Evolutionary conservation across 2,329 filamentous ascomycete genomes (phyloP).

Genomic region (Pseudodiploospora longispora): DNA sequence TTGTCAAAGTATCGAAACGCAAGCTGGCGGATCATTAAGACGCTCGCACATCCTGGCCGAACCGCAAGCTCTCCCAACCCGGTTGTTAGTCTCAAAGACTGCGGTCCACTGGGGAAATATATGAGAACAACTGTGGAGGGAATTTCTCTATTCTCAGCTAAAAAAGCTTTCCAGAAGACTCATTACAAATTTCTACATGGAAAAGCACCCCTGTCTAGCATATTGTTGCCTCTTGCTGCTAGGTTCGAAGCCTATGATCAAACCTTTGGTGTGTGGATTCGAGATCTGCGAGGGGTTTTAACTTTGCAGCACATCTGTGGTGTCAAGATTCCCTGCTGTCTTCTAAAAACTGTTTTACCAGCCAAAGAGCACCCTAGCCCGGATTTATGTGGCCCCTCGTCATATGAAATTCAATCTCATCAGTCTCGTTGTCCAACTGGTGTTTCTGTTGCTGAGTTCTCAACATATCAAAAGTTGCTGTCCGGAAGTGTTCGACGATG

Average conservation of each 20-base stretch:
- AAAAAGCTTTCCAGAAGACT: constrained; percentile 19
- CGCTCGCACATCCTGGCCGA: constrained; percentile 1
- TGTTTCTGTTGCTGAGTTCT: constrained; percentile 43
- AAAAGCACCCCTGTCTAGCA: not conserved
- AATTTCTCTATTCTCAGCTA: constrained; percentile 16
- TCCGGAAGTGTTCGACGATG: constrained; percentile 40
- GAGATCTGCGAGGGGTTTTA: constrained; percentile 24
- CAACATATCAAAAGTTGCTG: constrained; percentile 40
- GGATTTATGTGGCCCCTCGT: constrained; percentile 20
- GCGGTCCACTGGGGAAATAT: constrained; percentile 3
- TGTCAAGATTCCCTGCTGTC: constrained; percentile 7
- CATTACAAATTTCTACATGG: constrained; percentile 13
- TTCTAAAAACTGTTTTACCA: constrained; percentile 3
- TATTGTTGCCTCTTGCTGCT: constrained; percentile 8
- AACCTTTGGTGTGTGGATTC: not conserved
- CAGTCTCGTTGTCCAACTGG: constrained; percentile 38
- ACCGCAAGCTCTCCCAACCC: not conserved
- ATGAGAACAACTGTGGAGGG: not conserved
- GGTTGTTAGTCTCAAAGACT: not conserved
- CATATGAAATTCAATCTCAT: constrained; percentile 45
- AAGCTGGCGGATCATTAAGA: constrained; percentile 9
- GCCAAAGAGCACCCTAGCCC: not conserved
- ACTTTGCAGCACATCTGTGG: constrained; percentile 36
- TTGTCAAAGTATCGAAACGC: constrained; percentile 25
- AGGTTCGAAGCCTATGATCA: constrained; percentile 7